Base-by-base conservation (phyloP, 2,329 filamentous ascomycete genomes). In the Aotearoamyces nothofagi region DNA sequence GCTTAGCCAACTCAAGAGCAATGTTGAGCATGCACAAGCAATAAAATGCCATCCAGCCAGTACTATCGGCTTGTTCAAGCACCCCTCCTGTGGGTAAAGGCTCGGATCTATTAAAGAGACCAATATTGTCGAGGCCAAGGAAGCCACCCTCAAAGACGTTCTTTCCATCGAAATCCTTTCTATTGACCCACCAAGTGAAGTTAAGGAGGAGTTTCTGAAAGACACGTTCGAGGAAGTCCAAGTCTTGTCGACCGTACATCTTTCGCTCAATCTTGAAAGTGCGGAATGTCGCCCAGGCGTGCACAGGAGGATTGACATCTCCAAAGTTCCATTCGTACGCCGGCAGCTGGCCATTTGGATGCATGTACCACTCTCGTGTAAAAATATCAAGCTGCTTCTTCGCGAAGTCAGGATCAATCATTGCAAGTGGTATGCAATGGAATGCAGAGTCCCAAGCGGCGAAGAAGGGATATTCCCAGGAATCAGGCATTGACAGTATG, bases 181-280 rank as follows among this genome's bases (percentile, higher is more conserved):
- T 78, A 52, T 96, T 96, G 12, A 94, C 87, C 87, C 87, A 96
- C 90, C 90, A 96, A 4, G 90, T 96, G 53, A 96, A 96, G 58
- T 96, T 96, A 38, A 96, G 63, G 14, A 96, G 61, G 35, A 96
- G 57, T 54, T 96, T 96, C 49, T 96, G 90, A 61, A 96, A 96
- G 4, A 94, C 84, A 12, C 87, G 72, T 60, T 96, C 87, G 7
- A 96, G 66, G 55, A 94, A 96, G 54, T 96, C 90, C 17, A 94
- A 62, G 50, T 96, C 87, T 48, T 94, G 83, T 17, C 82, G 74
- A 22, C 87, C 90, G 45, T 94, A 96, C 62, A 96, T 72, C 59
- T 96, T 96, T 41, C 90, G 77, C 60, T 96, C 87, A 39, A 96
- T 94, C 58, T 96, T 96, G 73, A 96, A 96, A 0, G 81, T 82